Base-by-base conservation (phyloP, 768 basidiomycete species). In the Lactarius quietus region DNA sequence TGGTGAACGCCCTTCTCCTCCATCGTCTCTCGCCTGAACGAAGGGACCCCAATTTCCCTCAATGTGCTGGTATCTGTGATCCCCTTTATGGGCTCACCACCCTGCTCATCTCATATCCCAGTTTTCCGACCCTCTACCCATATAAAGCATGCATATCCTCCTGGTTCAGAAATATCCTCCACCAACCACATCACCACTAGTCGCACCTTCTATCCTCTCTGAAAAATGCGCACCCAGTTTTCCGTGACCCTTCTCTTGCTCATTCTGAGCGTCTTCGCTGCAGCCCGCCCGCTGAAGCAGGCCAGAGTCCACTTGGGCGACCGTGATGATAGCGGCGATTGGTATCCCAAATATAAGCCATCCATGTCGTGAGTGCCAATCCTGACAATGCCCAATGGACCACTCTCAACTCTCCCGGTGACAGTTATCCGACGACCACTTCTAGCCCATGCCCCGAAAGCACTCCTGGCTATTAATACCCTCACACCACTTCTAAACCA, bases 241-340 rank as follows among this genome's bases (percentile, higher is more conserved):
- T 12, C 35, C 15, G 17, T 68, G 28, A 5, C 45, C 53, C 38
- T 69, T 41, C 36, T 62, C 31, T 3, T 68, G 39, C 59, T 67
- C 38, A 43, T 43, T n/a, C 20, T 67, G 55, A 35, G 52, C 56
- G 66, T 53, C n/a, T 31, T 45, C 3, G 65, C 62, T 9, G 9
- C 35, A 6, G 62, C 62, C 14, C 72, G 68, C 64, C 58, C 61
- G 18, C 71, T 75, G 33, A 76, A 76, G 55, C 75, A 76, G 68
- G 69, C 63, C 33, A 69, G 68, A 61, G 54, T 70, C 43, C 70
- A 69, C 67, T 72, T 74, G 54, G 71, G 71, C 28, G 72, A 52
- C 20, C 45, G n/a, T 6, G 14, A 56, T 0, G 23, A 56, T 15
- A 63, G 43, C 41, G 17, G 1, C 3, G 6, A 6, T 1, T 8